Percentiles rank a stretch among this genome's conserved stretches.
Conservation (phyloP, 2,329 filamentous ascomycete genomes). For the Mariannaea sp. region DNA sequence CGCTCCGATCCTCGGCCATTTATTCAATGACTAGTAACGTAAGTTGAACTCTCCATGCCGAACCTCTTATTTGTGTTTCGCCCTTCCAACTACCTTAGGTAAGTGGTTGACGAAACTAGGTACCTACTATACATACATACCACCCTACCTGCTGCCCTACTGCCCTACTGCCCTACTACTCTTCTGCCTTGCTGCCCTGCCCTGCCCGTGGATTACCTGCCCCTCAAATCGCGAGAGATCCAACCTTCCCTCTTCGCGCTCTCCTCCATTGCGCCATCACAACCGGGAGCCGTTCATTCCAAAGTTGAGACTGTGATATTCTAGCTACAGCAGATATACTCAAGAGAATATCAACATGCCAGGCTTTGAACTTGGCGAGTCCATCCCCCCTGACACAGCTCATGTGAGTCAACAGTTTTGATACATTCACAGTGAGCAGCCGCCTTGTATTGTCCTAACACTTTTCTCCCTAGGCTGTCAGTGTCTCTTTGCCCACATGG, state of each 20-base stretch:
- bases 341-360: conserved; percentile 46
- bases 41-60: neutral
- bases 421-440: conserved; percentile 3
- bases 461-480: conserved; percentile 71
- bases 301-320: neutral
- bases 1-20: conserved; percentile 21
- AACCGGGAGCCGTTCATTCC: neutral
- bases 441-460: neutral
- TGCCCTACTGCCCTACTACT: no score
- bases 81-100: conserved; percentile 11
- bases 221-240: no score
- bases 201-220: no score
- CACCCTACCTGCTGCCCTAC: no score
- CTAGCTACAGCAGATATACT: neutral
- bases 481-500: conserved; percentile 95
- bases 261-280: neutral
- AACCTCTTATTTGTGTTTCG: conserved; percentile 1
- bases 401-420: conserved; percentile 62
- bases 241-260: no score
- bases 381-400: conserved; percentile 77
- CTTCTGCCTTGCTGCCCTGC: no score
- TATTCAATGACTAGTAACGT: conserved; percentile 7
- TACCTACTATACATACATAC: no score
- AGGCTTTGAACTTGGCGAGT: conserved; percentile 64
- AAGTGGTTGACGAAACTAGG: no score